Percentiles rank a stretch among this genome's conserved stretches.
Conservation (phyloP, 345 rosid genomes). For the Ricinus communis region DNA sequence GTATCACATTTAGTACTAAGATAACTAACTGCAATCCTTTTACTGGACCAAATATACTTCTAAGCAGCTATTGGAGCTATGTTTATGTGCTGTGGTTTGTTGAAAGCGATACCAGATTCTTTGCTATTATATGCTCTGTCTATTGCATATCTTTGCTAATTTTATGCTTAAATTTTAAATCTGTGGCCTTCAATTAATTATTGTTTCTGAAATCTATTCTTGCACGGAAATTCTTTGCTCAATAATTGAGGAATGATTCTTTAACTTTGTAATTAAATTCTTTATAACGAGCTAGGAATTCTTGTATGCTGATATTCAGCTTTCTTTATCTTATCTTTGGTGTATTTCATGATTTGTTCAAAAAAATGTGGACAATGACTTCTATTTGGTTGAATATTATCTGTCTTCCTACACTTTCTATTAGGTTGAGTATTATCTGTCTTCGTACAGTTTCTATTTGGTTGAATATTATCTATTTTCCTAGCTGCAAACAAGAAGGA, state of each 20-base stretch:
- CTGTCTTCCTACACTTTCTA: background rate
- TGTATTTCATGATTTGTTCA: background rate
- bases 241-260: background rate
- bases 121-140: no score
- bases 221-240: background rate
- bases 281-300: background rate
- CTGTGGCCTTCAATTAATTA: no score
- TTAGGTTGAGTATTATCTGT: no score
- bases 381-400: background rate
- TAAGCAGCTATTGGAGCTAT: no score
- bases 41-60: no score
- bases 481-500: background rate
- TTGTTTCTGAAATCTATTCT: no score
- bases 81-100: no score
- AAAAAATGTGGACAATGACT: background rate
- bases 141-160: no score
- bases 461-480: background rate
- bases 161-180: no score
- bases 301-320: background rate
- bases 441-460: background rate
- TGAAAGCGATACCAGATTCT: no score
- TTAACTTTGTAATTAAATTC: background rate
- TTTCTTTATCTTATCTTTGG: background rate
- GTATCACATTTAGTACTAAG: no score
- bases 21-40: no score